Percentiles rank a stretch among this genome's conserved stretches.
Evolutionary conservation across 2,329 filamentous ascomycete genomes (phyloP).

Genomic region (Fusarium nisikadoi): DNA sequence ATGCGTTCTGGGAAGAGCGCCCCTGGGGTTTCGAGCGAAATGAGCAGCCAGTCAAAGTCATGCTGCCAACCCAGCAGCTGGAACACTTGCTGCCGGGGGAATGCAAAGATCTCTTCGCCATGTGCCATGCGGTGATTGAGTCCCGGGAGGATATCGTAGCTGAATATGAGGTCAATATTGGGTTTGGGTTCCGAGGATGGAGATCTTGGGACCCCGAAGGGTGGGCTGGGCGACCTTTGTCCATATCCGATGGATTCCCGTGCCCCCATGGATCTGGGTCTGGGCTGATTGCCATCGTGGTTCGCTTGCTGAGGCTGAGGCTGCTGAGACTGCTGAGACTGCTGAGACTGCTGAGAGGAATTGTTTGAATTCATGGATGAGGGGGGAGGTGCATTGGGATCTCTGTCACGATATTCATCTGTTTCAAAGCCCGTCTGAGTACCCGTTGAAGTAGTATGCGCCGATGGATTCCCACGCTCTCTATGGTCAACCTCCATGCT

Average conservation of each 20-base stretch:
- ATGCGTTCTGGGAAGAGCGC: background rate
- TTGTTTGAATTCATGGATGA: background rate
- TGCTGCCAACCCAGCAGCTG: background rate
- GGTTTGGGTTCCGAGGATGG: background rate
- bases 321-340: too few relatives aligned
- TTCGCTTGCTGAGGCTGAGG: too few relatives aligned
- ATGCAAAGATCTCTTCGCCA: background rate
- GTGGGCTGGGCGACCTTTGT: background rate
- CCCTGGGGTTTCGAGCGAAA: background rate
- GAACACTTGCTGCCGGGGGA: background rate
- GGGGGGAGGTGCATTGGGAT: too few relatives aligned
- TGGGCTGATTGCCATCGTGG: too few relatives aligned
- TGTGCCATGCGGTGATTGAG: accelerated
- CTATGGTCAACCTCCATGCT: too few relatives aligned
- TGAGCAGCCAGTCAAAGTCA: background rate
- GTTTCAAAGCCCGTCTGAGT: too few relatives aligned
- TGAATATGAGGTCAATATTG: background rate
- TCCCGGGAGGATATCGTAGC: constrained; percentile 8
- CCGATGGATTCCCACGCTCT: too few relatives aligned
- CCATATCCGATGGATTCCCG: background rate
- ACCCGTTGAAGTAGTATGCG: too few relatives aligned
- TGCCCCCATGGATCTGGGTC: too few relatives aligned
- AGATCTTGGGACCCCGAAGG: too few relatives aligned
- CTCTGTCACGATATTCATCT: too few relatives aligned
- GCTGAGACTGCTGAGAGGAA: background rate